Evolutionary conservation across 306 rosid genomes (phyloP), one percentile per base, ranked within the genome.

Genomic region (Glycyrrhiza uralensis): DNA sequence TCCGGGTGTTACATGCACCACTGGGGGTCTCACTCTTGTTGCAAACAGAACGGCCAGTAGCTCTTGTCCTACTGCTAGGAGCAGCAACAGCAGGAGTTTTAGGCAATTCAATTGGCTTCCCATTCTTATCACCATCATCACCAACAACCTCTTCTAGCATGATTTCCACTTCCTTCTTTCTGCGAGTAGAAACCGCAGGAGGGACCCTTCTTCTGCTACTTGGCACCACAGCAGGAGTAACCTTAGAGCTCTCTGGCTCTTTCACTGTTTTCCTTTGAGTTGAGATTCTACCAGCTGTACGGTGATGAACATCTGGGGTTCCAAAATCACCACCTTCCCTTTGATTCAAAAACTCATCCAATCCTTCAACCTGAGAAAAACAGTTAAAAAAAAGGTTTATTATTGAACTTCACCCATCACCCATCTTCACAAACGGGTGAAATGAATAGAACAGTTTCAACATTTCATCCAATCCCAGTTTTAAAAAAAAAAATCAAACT

Each of bases 281-380:
- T 0, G 96, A 39, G 59, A 90, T 79, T 70, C 83, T 83, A 59
- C 46, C 35, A 35, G 87, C 87, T 6, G 89, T 78, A 0, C 81
- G 74, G 14, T 15, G 80, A 45, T 55, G 75, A 60, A 35, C 22
- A 46, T 56, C 72, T 1, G 87, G 81, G 15, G 87, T 76, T 75
- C 72, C 83, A 1, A 3, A n/a, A n/a, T n/a, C 20, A 24, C 73
- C 84, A 8, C 66, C 63, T 72, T 71, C 80, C 1, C 17, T 61
- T 28, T 81, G 76, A 46, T 80, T 83, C 79, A 85, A 52, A 6
- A 83, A 3, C 2, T 89, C 97, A 3, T 87, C 96, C 18, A 94
- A 73, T 47, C 98, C 98, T 74, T 89, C 98, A 54, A 94, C 95
- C 98, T 94, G 57, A 17, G n/a, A 30, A 54, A 32, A 71, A 78